Conservation (phyloP, 2,329 filamentous ascomycete species). For the Sordariomycetes sp. region DNA sequence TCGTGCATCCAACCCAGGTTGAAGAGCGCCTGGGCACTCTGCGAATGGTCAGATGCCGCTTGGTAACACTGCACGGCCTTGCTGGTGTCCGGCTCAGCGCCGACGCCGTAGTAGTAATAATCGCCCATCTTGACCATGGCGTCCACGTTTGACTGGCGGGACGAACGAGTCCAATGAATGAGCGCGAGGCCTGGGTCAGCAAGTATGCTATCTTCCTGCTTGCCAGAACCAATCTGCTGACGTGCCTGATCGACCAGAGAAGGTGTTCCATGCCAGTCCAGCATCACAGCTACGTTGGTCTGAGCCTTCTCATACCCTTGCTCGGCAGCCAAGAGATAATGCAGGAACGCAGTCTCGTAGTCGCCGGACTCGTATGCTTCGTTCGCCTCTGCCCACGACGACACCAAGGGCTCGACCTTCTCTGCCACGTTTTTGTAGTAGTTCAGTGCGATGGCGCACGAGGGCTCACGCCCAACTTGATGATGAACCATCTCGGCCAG, state of each 20-base stretch:
- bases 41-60: conserved; percentile 81
- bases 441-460: conserved; percentile 65
- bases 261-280: conserved; percentile 61
- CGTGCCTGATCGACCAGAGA: conserved; percentile 35
- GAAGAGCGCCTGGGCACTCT: conserved; percentile 91
- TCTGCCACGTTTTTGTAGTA: conserved; percentile 80
- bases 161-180: conserved; percentile 91
- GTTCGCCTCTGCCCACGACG: conserved; percentile 76
- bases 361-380: conserved; percentile 72
- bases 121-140: conserved; percentile 97
- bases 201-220: conserved; percentile 25
- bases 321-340: conserved; percentile 81
- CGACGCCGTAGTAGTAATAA: conserved; percentile 83
- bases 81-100: conserved; percentile 60
- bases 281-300: conserved; percentile 79
- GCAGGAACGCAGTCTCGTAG: conserved; percentile 67
- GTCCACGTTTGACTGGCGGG: conserved; percentile 87
- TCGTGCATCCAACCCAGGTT: conserved; percentile 99
- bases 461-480: conserved; percentile 70
- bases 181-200: conserved; percentile 58
- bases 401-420: conserved; percentile 62
- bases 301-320: conserved; percentile 87
- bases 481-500: conserved; percentile 79
- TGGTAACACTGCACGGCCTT: conserved; percentile 92
- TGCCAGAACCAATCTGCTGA: conserved; percentile 18